These are phyloP conservation scores for Scutellaria baicalensis DNA, from an alignment of 257 asterid genomes.

Conservation along the genomic window DNA sequence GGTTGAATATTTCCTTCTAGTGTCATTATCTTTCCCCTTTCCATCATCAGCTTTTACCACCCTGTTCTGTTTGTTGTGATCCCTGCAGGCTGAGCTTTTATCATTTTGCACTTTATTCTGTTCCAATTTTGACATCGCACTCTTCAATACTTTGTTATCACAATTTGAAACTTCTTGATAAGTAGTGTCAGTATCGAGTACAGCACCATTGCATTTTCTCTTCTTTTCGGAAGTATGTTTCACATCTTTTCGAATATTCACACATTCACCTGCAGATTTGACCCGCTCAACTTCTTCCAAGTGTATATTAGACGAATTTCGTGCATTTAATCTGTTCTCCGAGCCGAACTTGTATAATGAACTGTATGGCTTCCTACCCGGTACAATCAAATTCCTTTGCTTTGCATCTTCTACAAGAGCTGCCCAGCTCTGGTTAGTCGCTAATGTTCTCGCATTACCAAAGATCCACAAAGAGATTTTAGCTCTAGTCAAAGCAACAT, in stretches of 20 bases:
- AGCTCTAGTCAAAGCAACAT: conserved; percentile 97
- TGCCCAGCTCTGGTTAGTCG: conserved; percentile 69
- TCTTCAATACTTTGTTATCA: conserved; percentile 17
- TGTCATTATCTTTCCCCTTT: conserved; percentile 17
- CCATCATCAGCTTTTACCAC: conserved; percentile 14
- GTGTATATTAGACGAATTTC: conserved; percentile 27
- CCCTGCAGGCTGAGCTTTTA: neutral
- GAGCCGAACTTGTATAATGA: conserved; percentile 27
- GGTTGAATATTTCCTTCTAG: conserved; percentile 18
- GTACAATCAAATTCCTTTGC: conserved; percentile 55
- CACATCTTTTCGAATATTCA: conserved; percentile 17
- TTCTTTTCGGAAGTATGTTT: conserved; percentile 37
- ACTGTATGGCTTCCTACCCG: conserved; percentile 67
- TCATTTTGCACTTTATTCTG: conserved; percentile 24
- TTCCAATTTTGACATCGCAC: conserved; percentile 15
- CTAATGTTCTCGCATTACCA: conserved; percentile 77
- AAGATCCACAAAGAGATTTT: conserved; percentile 80
- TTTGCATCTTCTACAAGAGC: conserved; percentile 78
- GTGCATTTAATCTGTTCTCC: conserved; percentile 25
- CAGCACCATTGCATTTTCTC: conserved; percentile 30
- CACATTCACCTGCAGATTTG: conserved; percentile 16
- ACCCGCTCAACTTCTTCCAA: conserved; percentile 29
- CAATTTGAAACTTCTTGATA: conserved; percentile 24
- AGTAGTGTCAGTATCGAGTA: conserved; percentile 9
- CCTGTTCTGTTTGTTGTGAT: conserved; percentile 22